Conservation (phyloP, 2,329 filamentous ascomycete genomes). For the Colletotrichum chrysophilum region DNA sequence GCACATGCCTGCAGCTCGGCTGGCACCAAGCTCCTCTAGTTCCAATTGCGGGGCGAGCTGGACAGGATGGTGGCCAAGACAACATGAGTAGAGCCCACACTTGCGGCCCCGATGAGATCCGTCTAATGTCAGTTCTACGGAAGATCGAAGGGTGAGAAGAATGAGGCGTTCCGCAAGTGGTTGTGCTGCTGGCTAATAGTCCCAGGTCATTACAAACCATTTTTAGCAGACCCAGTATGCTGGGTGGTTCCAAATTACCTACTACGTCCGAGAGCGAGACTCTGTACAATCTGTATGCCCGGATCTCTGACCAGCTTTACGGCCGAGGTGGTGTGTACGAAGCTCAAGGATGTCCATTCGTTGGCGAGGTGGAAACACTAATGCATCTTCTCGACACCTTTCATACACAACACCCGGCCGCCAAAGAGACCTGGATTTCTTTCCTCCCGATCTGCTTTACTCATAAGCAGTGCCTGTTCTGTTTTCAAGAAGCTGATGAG, state of each 20-base stretch:
- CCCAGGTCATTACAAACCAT: no score
- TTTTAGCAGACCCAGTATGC: no score
- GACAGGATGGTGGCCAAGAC: background rate
- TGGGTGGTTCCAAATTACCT: no score
- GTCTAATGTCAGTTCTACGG: background rate
- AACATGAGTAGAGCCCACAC: background rate
- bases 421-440: background rate
- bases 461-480: no score
- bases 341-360: no score
- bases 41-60: background rate
- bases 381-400: background rate
- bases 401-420: background rate
- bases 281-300: no score
- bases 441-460: background rate
- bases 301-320: no score
- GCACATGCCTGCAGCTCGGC: background rate
- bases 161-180: background rate
- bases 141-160: background rate
- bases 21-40: background rate
- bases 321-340: no score
- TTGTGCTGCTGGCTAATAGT: no score
- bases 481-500: no score
- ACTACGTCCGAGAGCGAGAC: no score
- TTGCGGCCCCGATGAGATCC: background rate
- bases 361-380: background rate